These are phyloP conservation scores for Beauveria asiatica DNA, from an alignment of 2,329 filamentous ascomycete species.

Conservation along the genomic window DNA sequence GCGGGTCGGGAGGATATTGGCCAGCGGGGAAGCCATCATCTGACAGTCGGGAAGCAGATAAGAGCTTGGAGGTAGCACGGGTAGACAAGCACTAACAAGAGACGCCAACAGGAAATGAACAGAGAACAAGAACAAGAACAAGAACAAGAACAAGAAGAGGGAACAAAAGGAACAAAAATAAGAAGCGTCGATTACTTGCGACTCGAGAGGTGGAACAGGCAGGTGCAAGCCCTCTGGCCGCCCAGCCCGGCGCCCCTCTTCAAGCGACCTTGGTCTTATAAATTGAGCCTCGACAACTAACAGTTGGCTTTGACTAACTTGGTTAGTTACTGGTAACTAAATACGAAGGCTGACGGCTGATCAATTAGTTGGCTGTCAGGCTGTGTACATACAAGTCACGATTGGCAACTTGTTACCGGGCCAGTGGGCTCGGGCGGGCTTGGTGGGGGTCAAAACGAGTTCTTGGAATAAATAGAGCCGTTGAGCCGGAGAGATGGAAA, in stretches of 20 bases:
- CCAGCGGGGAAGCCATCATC: neutral
- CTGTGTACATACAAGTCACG: no score
- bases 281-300: neutral
- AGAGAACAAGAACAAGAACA: neutral
- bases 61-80: neutral
- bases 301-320: neutral
- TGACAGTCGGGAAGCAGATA: neutral
- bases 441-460: neutral
- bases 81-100: neutral
- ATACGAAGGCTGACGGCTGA: neutral
- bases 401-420: neutral
- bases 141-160: neutral
- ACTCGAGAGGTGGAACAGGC: neutral
- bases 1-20: neutral
- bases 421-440: neutral
- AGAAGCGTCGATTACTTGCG: neutral
- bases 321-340: no score
- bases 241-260: neutral
- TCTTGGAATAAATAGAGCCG: no score
- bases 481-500: conserved; percentile 4
- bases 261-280: neutral
- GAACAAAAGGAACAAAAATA: no score
- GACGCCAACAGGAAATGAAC: neutral
- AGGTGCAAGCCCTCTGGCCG: neutral
- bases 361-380: no score